Conservation (phyloP, 106 monocot genomes). For the Amphibolis antarctica region DNA sequence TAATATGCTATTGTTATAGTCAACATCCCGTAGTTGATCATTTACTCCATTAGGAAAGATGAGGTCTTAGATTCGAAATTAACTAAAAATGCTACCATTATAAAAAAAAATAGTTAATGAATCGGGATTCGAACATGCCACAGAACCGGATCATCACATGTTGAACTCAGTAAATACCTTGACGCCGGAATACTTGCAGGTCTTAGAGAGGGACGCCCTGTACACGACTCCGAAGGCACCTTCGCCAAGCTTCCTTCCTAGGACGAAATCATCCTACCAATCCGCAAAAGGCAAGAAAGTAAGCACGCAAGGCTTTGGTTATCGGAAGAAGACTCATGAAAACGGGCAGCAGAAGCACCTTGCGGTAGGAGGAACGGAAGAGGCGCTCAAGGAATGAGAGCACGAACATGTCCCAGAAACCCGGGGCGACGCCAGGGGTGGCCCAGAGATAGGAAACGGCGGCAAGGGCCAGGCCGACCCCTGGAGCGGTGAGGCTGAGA, state of each 20-base stretch:
- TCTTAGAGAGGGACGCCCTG: slow-evolving; percentile 40
- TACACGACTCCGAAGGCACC: slow-evolving; percentile 92
- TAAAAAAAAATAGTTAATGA: too few species aligned
- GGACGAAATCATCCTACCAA: slow-evolving; percentile 54
- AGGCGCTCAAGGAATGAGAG: slow-evolving; percentile 70
- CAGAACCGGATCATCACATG: too few species aligned
- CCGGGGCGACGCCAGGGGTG: slow-evolving; percentile 91
- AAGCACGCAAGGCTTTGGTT: background rate
- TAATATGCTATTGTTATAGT: too few species aligned
- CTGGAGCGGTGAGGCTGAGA: slow-evolving; percentile 65
- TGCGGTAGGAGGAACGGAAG: slow-evolving; percentile 62
- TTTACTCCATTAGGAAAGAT: too few species aligned
- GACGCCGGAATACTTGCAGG: slow-evolving; percentile 20
- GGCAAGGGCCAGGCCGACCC: slow-evolving; percentile 65
- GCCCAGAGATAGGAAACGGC: slow-evolving; percentile 88
- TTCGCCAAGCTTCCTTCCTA: slow-evolving; percentile 83
- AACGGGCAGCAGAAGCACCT: slow-evolving; percentile 32
- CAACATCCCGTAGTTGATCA: too few species aligned
- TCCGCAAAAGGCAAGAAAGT: background rate
- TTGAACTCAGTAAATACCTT: too few species aligned
- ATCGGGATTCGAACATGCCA: too few species aligned
- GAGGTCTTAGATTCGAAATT: too few species aligned
- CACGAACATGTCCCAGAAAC: slow-evolving; percentile 93
- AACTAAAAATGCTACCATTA: too few species aligned
- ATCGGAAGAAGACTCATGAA: too few species aligned